These are phyloP conservation scores for Spirogloea muscicola DNA, from an alignment of 139 green algal genomes.

Conservation along the genomic window DNA sequence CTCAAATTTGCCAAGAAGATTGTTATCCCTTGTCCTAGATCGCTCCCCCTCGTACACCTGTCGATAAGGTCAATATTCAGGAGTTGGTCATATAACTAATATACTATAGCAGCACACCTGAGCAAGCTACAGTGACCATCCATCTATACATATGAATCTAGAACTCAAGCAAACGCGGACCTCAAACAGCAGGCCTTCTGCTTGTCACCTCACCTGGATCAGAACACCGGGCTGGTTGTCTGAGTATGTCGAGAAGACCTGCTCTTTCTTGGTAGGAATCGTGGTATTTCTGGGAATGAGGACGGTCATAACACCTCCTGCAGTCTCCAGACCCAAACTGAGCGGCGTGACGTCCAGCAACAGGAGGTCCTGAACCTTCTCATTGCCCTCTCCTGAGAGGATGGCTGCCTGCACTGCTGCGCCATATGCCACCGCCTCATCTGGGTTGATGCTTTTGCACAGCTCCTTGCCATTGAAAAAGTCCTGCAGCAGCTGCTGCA, in stretches of 20 bases:
- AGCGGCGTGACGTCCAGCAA: conserved; percentile 96
- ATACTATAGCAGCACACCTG: too few species aligned
- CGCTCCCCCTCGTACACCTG: conserved; percentile 87
- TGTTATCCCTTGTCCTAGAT: conserved; percentile 88
- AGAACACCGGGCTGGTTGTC: conserved; percentile 99
- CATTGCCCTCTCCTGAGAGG: conserved; percentile 80
- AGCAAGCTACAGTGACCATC: too few species aligned
- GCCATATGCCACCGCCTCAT: conserved; percentile 98
- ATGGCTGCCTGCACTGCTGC: conserved; percentile 95
- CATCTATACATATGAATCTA: not conserved
- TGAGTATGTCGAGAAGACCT: conserved; percentile 97
- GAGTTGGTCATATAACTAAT: too few species aligned
- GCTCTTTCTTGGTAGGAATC: conserved; percentile 99
- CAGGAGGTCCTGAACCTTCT: conserved; percentile 97
- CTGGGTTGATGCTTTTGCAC: conserved; percentile 98
- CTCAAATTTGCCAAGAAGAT: conserved; percentile 98
- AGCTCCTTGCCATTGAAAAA: conserved; percentile 99
- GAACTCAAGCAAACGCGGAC: not conserved
- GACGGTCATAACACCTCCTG: conserved; percentile 83
- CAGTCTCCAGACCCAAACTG: conserved; percentile 94
- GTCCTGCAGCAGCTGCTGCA: conserved; percentile 94
- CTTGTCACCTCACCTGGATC: conserved; percentile 64
- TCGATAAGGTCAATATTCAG: too few species aligned
- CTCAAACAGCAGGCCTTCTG: not conserved
- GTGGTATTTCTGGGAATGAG: conserved; percentile 97